These are phyloP conservation scores for Raddia guianensis DNA, from an alignment of 176 grass and related monocot genomes.

Conservation along the genomic window DNA sequence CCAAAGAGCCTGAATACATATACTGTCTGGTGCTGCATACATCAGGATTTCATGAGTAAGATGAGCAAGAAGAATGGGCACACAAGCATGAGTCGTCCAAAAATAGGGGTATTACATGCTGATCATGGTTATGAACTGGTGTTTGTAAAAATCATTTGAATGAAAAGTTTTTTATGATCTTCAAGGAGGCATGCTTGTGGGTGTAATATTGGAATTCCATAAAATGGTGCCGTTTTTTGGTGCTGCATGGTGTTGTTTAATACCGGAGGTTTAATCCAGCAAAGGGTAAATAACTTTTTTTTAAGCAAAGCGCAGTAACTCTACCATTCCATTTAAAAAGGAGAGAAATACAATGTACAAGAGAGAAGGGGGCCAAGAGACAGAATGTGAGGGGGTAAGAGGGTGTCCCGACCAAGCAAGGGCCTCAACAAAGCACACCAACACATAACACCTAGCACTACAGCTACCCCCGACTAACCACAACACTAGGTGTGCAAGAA, in stretches of 20 bases:
- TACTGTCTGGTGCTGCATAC: neutral
- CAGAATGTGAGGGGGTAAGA: too few relatives aligned
- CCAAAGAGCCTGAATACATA: neutral
- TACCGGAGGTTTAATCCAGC: neutral
- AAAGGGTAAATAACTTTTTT: neutral
- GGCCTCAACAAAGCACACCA: too few relatives aligned
- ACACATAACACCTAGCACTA: too few relatives aligned
- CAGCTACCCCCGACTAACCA: too few relatives aligned
- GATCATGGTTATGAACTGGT: neutral
- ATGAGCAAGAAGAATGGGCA: neutral
- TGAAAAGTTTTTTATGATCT: neutral
- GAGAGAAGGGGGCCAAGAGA: too few relatives aligned
- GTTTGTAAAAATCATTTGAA: neutral
- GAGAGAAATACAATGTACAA: too few relatives aligned
- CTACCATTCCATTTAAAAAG: too few relatives aligned
- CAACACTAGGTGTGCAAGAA: too few relatives aligned
- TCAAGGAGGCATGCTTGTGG: neutral
- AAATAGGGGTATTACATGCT: constrained; percentile 1
- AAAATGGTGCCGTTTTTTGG: neutral
- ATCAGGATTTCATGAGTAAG: neutral
- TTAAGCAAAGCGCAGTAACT: too few relatives aligned
- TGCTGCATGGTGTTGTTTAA: neutral
- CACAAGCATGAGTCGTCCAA: neutral
- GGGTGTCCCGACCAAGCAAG: too few relatives aligned
- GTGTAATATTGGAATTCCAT: neutral